Evolutionary conservation across 2,329 filamentous ascomycete species (phyloP).

Genomic region (Paracoccidioides lutzii): DNA sequence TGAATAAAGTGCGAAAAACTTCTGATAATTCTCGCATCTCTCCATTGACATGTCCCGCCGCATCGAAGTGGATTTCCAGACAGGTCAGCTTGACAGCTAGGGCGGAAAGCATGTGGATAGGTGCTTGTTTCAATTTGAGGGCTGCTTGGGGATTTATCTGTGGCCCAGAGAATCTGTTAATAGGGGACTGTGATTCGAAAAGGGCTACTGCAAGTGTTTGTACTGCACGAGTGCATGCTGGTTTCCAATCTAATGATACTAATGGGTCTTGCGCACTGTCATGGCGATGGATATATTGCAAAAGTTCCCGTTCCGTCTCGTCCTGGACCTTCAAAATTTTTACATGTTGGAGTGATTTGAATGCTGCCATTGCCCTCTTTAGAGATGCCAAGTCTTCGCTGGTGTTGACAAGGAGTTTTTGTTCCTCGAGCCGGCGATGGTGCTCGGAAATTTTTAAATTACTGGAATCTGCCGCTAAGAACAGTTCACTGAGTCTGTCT

Average conservation of each 20-base stretch:
- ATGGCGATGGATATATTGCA: slow-evolving; percentile 39
- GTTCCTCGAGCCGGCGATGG: slow-evolving; percentile 23
- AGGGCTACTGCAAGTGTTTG: slow-evolving; percentile 47
- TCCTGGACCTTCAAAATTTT: slow-evolving; percentile 52
- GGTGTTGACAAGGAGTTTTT: slow-evolving; percentile 36
- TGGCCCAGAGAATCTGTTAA: slow-evolving; percentile 48
- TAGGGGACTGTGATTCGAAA: slow-evolving; percentile 42
- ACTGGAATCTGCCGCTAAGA: slow-evolving; percentile 11
- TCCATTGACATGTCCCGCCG: slow-evolving; percentile 42
- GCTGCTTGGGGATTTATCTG: slow-evolving; percentile 50
- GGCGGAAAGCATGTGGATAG: slow-evolving; percentile 36
- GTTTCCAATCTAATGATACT: slow-evolving; percentile 46
- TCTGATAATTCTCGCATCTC: slow-evolving; percentile 46
- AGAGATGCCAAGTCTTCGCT: slow-evolving; percentile 41
- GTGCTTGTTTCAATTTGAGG: slow-evolving; percentile 36
- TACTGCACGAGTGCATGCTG: slow-evolving; percentile 49
- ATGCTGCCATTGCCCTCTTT: slow-evolving; percentile 43
- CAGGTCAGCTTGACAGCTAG: slow-evolving; percentile 47
- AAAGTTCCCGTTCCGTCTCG: slow-evolving; percentile 42
- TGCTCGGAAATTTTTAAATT: slow-evolving; percentile 15
- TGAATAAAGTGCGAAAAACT: slow-evolving; percentile 47
- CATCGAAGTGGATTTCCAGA: slow-evolving; percentile 52
- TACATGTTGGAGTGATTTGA: slow-evolving; percentile 49
- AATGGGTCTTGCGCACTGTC: slow-evolving; percentile 32
- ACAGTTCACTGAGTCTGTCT: slow-evolving; percentile 10